phyloP scores from a whole-genome alignment of 139 green algal genomes.

The Chlamydomonas eustigma region DNA sequence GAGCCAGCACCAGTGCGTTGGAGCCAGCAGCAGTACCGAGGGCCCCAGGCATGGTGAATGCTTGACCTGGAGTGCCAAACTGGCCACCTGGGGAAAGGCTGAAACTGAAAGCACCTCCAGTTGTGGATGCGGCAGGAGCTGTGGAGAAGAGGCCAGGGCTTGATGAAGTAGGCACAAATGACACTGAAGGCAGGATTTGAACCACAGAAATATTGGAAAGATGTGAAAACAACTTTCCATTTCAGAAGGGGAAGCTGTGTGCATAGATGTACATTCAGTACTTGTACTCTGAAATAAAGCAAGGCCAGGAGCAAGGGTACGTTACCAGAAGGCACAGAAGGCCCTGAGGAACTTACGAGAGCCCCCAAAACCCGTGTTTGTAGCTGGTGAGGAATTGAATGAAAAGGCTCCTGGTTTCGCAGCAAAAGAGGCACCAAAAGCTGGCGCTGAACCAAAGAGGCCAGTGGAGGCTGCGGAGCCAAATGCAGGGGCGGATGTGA shows the following conservation, averaged over 20 bases:
- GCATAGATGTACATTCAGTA: too few relatives aligned
- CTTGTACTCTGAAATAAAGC: too few relatives aligned
- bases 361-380: slow-evolving; percentile 1
- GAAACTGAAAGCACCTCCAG: slow-evolving; percentile 5
- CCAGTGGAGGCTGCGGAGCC: slow-evolving; percentile 17
- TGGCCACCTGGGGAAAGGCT: background rate
- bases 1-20: background rate
- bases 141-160: slow-evolving; percentile 1
- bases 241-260: too few relatives aligned
- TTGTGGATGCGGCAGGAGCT: background rate
- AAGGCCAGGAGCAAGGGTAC: too few relatives aligned
- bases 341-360: too few relatives aligned
- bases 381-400: slow-evolving; percentile 20
- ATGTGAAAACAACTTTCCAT: too few relatives aligned
- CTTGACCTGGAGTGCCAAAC: background rate
- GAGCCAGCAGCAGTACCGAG: too few relatives aligned
- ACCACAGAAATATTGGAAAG: too few relatives aligned
- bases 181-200: too few relatives aligned
- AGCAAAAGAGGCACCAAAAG: slow-evolving; percentile 24
- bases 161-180: too few relatives aligned
- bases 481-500: slow-evolving; percentile 25
- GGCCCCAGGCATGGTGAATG: background rate
- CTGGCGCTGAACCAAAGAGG: slow-evolving; percentile 16
- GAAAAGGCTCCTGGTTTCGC: slow-evolving; percentile 19
- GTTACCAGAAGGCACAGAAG: too few relatives aligned